Base-by-base conservation (phyloP, 208 protist species). In the Eutreptiella sp. region DNA sequence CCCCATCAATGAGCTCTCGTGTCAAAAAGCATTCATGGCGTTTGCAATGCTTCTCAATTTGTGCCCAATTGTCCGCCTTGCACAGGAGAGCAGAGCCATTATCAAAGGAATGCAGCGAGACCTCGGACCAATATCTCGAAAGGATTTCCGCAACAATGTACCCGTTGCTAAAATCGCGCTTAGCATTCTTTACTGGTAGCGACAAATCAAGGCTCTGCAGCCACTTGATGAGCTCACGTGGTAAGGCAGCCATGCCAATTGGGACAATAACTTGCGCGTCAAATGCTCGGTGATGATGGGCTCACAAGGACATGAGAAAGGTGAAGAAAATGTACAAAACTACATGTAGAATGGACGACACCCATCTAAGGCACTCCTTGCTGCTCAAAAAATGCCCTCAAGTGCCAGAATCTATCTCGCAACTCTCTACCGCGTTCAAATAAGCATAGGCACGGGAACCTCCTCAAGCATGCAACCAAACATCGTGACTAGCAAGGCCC, bases 121-220 rank as follows among this genome's bases (percentile, higher is more conserved):
- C 62, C 38, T 81, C 70, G 1, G 54, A 50, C 79, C 85, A 94
- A 75, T 96, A 96, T 33, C 76, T 78, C 0, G 84, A 81, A 66
- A 89, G 93, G 26, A 96, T 94, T 43, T 93, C 78, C 0, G 88
- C 92, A 1, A 96, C 61, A 23, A 93, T 52, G 66, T 80, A 91
- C 0, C 92, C 92, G 64, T 94, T 95, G 23, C 77, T 65, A 14
- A 94, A 73, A 61, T 96, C 92, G 7, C 92, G 80, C 55, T 77
- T 80, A 0, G 85, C 76, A 58, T 90, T 70, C 38, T 82, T 81
- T 11, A 94, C 57, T 9, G 70, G 59, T 52, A 71, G 78, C 5
- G 83, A 72, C 5, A 94, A 76, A 16, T 84, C 70, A 42, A 94
- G 70, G n/a, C 76, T 75, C 53, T 91, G 87, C 41, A 96, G 41